Evolutionary conservation across 1,284 basidiomycete species (phyloP), one percentile per base, ranked within the genome.

Genomic region (Ceratobasidium papillatum): DNA sequence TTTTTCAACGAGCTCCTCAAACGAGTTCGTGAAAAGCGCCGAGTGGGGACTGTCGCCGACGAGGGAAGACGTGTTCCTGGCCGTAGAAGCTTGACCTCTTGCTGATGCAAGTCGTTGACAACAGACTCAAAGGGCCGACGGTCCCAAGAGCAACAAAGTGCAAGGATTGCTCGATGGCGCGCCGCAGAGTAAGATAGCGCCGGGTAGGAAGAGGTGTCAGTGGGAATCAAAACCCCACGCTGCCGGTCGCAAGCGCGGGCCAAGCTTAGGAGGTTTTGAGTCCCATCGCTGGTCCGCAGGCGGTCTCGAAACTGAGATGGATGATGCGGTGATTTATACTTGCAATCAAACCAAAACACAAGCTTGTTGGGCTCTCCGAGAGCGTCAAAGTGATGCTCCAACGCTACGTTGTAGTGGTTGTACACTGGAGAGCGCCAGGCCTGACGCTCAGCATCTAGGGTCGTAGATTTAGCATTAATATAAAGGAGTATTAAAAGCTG

Each of bases 91-190:
- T 52, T 17, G 17, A 34, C 56, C 22, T 27, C 56, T 34, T 54
- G 19, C 17, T 19, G 2, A 32, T 68, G 64, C 1, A 68, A n/a
- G 12, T 68, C 64, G 27, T 68, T 51, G 1, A 68, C 64, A 9
- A 68, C 64, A 8, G 64, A 68, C 22, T 68, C 64, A 43, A 68
- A 68, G 9, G 64, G 49, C 3, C 51, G 64, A 30, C 38, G 64
- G 43, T 54, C 51, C 4, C 51, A 51, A 27, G 64, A 49, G 47
- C 64, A 68, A 12, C 64, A 32, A n/a, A 68, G 32, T 1, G 51
- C 64, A 56, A 68, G 64, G 14, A 56, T 41, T 4, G 64, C 64
- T 11, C 51, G n/a, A 51, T 68, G 51, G 3, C 17, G 30, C 1
- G 64, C 49, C 2, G 27, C 64, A 9, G 63, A 63, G 27, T 47